A percentile compares a stretch with the other conserved stretches of the same genome.
These are phyloP conservation scores for Mallotus japonicus DNA, from an alignment of 441 rosid genomes.

Conservation along the genomic window DNA sequence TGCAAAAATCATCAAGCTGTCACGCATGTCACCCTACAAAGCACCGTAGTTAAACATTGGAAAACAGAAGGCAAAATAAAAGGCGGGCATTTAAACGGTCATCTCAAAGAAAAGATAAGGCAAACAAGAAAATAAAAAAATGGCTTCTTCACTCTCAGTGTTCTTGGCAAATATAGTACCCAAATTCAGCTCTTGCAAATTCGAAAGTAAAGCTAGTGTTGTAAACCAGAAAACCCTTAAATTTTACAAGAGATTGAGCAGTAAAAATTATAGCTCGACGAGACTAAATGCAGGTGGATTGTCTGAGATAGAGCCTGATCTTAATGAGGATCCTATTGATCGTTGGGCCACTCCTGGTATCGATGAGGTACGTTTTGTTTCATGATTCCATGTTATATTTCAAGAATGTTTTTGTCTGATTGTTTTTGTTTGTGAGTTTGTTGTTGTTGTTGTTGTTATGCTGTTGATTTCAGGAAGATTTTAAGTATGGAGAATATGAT, in stretches of 20 bases:
- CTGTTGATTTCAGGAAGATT: constrained; percentile 59
- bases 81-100: constrained; percentile 10
- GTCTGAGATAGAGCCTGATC: constrained; percentile 74
- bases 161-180: constrained; percentile 47
- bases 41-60: not conserved
- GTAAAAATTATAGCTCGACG: constrained; percentile 24
- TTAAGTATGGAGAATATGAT: constrained; percentile 68
- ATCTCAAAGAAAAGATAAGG: not conserved
- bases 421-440: not conserved
- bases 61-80: not conserved
- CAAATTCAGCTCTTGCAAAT: constrained; percentile 23
- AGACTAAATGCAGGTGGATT: constrained; percentile 53
- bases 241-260: constrained; percentile 2
- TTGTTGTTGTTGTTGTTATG: not conserved
- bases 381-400: not conserved
- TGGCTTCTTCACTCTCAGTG: constrained; percentile 38
- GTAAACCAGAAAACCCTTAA: constrained; percentile 18
- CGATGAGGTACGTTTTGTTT: constrained; percentile 40
- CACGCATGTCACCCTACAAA: not conserved
- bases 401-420: not conserved
- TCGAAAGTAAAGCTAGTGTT: not conserved
- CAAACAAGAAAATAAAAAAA: constrained; percentile 23
- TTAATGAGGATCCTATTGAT: constrained; percentile 76
- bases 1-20: not conserved
- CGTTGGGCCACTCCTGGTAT: constrained; percentile 63